A percentile compares a stretch with the other conserved stretches of the same genome.
Evolutionary conservation across 148 eudicot species (phyloP).

Genomic region (Cornus kousa): DNA sequence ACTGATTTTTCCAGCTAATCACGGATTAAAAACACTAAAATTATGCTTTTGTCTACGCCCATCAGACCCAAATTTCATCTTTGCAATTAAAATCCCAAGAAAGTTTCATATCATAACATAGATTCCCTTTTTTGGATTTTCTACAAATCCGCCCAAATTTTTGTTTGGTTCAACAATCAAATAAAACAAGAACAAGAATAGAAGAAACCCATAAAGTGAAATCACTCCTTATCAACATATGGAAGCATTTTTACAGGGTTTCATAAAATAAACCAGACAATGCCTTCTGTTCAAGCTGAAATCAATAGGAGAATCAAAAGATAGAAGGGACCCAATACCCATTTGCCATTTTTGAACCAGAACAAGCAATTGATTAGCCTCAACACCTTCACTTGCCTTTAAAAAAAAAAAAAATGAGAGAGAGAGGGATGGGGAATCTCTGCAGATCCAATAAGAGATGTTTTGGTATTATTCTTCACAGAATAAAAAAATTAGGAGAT

Average conservation of each 20-base stretch:
- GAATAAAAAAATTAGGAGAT: slow-evolving; percentile 17
- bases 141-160: slow-evolving; percentile 1
- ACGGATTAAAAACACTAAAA: not conserved
- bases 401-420: slow-evolving; percentile 9
- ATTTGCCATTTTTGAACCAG: slow-evolving; percentile 8
- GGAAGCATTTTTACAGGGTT: slow-evolving; percentile 1
- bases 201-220: slow-evolving; percentile 28
- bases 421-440: slow-evolving; percentile 22
- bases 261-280: slow-evolving; percentile 14
- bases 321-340: slow-evolving; percentile 11
- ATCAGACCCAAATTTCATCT: not conserved
- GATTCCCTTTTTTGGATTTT: not conserved
- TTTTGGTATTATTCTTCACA: slow-evolving; percentile 17
- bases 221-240: slow-evolving; percentile 7
- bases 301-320: not conserved
- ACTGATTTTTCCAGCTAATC: slow-evolving; percentile 8
- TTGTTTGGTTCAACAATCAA: slow-evolving; percentile 1
- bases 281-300: slow-evolving; percentile 7
- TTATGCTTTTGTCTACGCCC: not conserved
- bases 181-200: slow-evolving; percentile 19
- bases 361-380: not conserved
- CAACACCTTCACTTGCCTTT: slow-evolving; percentile 8
- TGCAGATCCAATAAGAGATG: slow-evolving; percentile 51
- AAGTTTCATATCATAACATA: not conserved
- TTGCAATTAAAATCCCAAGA: not conserved